Evolutionary conservation across 352 stramenopile species (phyloP).

Genomic region (Globisporangium radiosum): DNA sequence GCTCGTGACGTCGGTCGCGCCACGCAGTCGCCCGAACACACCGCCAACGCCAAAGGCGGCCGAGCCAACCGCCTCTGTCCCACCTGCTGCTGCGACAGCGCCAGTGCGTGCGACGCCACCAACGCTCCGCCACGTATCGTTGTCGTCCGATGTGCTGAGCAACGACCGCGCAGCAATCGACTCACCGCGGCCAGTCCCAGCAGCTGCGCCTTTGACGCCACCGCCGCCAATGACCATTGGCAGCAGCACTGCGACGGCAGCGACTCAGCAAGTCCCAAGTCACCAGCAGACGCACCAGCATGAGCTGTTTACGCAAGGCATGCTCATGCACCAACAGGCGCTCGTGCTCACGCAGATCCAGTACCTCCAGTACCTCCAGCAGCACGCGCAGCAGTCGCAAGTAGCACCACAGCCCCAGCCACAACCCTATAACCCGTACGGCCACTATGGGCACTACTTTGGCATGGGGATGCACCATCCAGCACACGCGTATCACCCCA

Average conservation of each 20-base stretch:
- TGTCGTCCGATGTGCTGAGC: neutral
- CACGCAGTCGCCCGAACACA: slow-evolving; percentile 16
- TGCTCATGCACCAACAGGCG: slow-evolving; percentile 76
- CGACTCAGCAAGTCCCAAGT: neutral
- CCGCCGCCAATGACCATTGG: neutral
- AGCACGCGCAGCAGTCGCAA: slow-evolving; percentile 21
- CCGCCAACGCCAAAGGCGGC: neutral
- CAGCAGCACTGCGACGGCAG: neutral
- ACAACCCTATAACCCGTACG: neutral
- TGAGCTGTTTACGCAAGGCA: slow-evolving; percentile 46
- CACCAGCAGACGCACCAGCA: slow-evolving; percentile 4
- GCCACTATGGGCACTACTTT: slow-evolving; percentile 24
- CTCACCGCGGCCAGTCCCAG: slow-evolving; percentile 2
- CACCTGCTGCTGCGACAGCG: neutral
- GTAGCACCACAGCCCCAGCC: too few relatives aligned
- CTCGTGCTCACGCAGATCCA: slow-evolving; percentile 78
- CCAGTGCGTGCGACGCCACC: neutral
- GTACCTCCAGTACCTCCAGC: slow-evolving; percentile 63
- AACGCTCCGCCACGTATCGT: slow-evolving; percentile 1
- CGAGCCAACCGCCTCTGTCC: neutral
- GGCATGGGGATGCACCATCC: slow-evolving; percentile 20
- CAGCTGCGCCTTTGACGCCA: slow-evolving; percentile 3
- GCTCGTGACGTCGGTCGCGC: slow-evolving; percentile 35
- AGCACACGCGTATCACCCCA: slow-evolving; percentile 1
- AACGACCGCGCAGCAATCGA: slow-evolving; percentile 9